These are phyloP conservation scores for Cytospora paraplurivora DNA, from an alignment of 2,329 filamentous ascomycete species.

Conservation along the genomic window DNA sequence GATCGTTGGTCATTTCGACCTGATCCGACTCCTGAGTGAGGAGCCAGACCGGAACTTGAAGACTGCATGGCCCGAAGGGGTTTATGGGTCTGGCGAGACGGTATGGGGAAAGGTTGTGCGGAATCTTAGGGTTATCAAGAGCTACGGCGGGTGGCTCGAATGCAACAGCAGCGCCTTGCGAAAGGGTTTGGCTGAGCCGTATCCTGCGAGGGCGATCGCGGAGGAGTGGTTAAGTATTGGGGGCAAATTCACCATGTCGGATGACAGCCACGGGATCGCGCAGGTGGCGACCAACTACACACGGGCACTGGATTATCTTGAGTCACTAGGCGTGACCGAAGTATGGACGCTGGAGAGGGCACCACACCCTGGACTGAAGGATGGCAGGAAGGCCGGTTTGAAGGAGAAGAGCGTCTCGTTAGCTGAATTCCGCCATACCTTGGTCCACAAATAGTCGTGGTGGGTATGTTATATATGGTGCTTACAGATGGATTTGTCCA, in stretches of 20 bases:
- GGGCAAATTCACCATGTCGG: slow-evolving; percentile 86
- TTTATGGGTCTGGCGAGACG: slow-evolving; percentile 32
- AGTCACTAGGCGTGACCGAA: slow-evolving; percentile 63
- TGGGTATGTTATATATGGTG: neutral
- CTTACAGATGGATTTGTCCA: neutral
- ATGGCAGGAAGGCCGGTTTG: slow-evolving; percentile 40
- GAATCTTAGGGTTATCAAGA: slow-evolving; percentile 71
- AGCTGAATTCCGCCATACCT: slow-evolving; percentile 41
- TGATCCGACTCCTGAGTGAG: slow-evolving; percentile 78
- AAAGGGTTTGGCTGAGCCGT: slow-evolving; percentile 89
- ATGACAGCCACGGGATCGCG: slow-evolving; percentile 88
- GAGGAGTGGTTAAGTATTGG: slow-evolving; percentile 73
- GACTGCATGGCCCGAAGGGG: slow-evolving; percentile 44
- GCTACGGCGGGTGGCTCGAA: slow-evolving; percentile 83
- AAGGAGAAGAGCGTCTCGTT: slow-evolving; percentile 49
- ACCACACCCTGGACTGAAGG: slow-evolving; percentile 36
- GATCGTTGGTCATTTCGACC: slow-evolving; percentile 91
- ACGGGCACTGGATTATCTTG: slow-evolving; percentile 70
- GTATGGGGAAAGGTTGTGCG: slow-evolving; percentile 76
- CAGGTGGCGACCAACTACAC: slow-evolving; percentile 87
- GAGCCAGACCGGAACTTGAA: slow-evolving; percentile 65
- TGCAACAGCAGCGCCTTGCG: slow-evolving; percentile 84
- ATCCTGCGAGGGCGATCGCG: slow-evolving; percentile 78
- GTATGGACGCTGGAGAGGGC: slow-evolving; percentile 59
- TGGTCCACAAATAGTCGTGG: slow-evolving; percentile 25